Base-by-base conservation (phyloP, 164 flowering plant species). In the Chimonanthus salicifolius region DNA sequence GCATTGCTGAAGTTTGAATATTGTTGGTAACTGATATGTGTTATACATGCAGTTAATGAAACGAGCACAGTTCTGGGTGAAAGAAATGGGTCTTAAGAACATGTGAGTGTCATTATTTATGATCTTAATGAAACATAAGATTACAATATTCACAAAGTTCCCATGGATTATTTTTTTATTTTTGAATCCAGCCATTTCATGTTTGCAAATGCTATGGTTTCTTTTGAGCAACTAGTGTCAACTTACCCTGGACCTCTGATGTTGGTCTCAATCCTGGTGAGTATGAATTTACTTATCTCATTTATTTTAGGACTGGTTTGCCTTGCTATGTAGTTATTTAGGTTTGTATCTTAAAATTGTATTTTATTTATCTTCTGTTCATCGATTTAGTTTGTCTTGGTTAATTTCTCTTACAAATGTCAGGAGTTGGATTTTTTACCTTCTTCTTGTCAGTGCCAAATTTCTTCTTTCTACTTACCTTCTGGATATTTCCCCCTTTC, bases 171-270 rank as follows among this genome's bases (percentile, higher is more conserved):
- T 50, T 10, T 6, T 67, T 70, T 8, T 76, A 71, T 76, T 44
- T 68, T 73, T 49, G 47, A 67, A 74, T 72, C 73, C 96, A 95
- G 99, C 83, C 83, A 87, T 84, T 95, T 92, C 85, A 78, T 92
- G 80, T 85, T 75, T 82, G 98, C 94, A 73, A 95, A 92, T 88
- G 99, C 98, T 6, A 80, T 87, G 44, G 80, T 86, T 71, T 91
- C 96, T 68, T 95, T 95, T 76, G 78, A 87, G 58, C 84, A 88
- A 68, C 76, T 95, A 11, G 83, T 90, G n/a, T 82, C 91, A 20
- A 70, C 85, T 58, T 95, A 95, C 76, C 98, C 99, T 72, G 98
- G 99, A 65, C 93, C 94, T 60, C 74, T 95, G 80, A 71, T 64
- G 75, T 80, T 88, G 49, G 96, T 89, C 68, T 91, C 96, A 15